A percentile compares a stretch with the other conserved stretches of the same genome.
Evolutionary conservation across 768 basidiomycete genomes (phyloP).

Genomic region (Collybia mongolica): DNA sequence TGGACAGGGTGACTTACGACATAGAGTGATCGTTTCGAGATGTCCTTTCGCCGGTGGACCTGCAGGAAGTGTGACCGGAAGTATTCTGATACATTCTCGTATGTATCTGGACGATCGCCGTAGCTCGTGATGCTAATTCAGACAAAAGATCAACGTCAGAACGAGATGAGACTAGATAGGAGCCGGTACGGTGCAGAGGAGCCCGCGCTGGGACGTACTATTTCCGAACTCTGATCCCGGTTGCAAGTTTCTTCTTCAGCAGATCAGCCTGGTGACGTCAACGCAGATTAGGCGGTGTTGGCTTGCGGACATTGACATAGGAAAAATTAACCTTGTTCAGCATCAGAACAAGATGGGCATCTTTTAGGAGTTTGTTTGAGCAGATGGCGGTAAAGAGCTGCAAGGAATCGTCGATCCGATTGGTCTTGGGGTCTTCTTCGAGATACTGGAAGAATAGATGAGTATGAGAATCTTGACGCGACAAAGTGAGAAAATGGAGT

Average conservation of each 20-base stretch:
- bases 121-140: conserved; percentile 69
- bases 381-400: conserved; percentile 77
- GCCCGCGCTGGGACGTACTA: conserved; percentile 51
- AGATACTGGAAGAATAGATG: no score
- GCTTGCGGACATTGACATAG: neutral
- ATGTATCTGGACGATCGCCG: conserved; percentile 69
- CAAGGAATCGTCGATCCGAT: conserved; percentile 80
- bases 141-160: no score
- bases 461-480: no score
- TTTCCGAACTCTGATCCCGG: conserved; percentile 68
- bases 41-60: conserved; percentile 67
- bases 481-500: no score
- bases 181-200: conserved; percentile 1
- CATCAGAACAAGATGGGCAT: conserved; percentile 71
- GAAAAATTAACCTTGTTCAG: conserved; percentile 64
- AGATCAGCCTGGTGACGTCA: conserved; percentile 58
- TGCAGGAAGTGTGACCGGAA: conserved; percentile 86
- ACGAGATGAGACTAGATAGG: no score
- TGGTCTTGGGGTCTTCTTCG: conserved; percentile 77
- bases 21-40: conserved; percentile 57
- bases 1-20: conserved; percentile 43
- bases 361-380: conserved; percentile 69
- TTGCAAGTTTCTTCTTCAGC: conserved; percentile 66
- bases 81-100: conserved; percentile 69
- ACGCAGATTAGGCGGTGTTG: neutral